Conservation (phyloP, 2,329 filamentous ascomycete species). For the Claviceps humidiphila region DNA sequence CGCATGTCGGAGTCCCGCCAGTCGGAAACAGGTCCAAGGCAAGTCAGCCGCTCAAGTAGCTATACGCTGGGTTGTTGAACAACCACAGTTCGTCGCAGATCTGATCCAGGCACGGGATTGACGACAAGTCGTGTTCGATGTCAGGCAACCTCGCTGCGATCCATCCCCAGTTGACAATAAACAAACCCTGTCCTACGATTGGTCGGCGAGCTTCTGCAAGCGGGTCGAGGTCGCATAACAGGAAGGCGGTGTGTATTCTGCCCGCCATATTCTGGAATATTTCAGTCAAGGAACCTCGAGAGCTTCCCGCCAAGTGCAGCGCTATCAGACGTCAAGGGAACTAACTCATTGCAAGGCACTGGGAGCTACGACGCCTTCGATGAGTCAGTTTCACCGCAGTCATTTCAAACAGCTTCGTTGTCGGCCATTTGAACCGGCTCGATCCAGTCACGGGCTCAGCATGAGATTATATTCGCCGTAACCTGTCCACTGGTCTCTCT, state of each 20-base stretch:
- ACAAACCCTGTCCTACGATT: slow-evolving; percentile 8
- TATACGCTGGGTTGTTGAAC: background rate
- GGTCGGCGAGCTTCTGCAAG: slow-evolving; percentile 11
- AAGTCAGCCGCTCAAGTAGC: background rate
- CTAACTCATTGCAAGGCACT: background rate
- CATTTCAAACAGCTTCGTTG: background rate
- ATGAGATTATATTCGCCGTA: background rate
- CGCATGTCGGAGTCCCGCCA: slow-evolving; percentile 25
- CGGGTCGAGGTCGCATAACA: slow-evolving; percentile 15
- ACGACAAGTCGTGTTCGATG: slow-evolving; percentile 10
- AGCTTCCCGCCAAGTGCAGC: background rate
- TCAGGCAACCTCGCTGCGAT: slow-evolving; percentile 20
- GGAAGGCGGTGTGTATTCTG: slow-evolving; percentile 23
- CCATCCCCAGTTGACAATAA: slow-evolving; percentile 10
- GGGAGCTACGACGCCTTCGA: background rate
- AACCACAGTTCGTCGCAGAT: slow-evolving; percentile 7
- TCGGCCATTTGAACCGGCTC: background rate
- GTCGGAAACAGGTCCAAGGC: background rate
- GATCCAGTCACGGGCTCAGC: background rate
- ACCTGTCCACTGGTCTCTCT: background rate
- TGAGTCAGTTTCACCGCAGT: background rate
- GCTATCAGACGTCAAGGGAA: too few relatives aligned
- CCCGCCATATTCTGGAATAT: slow-evolving; percentile 13
- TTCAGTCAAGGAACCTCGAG: background rate
- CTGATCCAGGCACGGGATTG: slow-evolving; percentile 5